Conservation (phyloP, 2,329 filamentous ascomycete species). For the Fusarium duplospermum region DNA sequence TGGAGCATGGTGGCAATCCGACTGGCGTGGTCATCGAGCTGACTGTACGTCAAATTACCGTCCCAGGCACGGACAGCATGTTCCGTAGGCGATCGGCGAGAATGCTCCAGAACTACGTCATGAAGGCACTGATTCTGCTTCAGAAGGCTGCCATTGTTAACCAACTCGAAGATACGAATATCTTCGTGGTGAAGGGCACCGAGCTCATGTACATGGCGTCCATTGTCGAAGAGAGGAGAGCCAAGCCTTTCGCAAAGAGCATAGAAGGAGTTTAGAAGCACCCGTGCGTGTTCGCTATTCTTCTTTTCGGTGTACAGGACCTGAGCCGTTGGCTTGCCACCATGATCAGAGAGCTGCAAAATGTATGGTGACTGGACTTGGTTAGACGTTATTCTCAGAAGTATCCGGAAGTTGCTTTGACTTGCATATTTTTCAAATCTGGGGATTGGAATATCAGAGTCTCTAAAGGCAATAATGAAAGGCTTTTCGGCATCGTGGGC, state of each 20-base stretch:
- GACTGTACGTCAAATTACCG: slow-evolving; percentile 8
- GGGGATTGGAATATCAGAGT: too few relatives aligned
- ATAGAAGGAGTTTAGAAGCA: slow-evolving; percentile 10
- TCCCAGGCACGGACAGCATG: slow-evolving; percentile 14
- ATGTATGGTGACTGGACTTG: neutral
- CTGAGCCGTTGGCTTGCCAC: slow-evolving; percentile 3
- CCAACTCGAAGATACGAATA: slow-evolving; percentile 1
- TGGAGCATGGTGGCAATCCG: slow-evolving; percentile 12
- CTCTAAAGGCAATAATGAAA: too few relatives aligned
- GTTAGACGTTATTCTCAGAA: too few relatives aligned
- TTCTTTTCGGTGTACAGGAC: neutral
- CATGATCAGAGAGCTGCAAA: neutral
- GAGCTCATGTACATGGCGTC: neutral
- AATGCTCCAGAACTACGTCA: slow-evolving; percentile 2
- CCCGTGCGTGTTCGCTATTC: slow-evolving; percentile 3
- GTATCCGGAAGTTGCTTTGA: too few relatives aligned
- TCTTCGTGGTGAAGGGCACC: neutral
- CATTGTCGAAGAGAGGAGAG: neutral
- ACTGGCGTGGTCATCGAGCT: slow-evolving; percentile 13
- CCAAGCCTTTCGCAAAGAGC: neutral
- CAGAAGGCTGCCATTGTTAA: slow-evolving; percentile 1
- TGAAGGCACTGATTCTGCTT: slow-evolving; percentile 3
- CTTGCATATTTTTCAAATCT: too few relatives aligned
- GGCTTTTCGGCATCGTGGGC: neutral
- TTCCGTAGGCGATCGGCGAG: neutral